phyloP scores from a whole-genome alignment of 768 basidiomycete genomes.

The Suillus tomentosus region DNA sequence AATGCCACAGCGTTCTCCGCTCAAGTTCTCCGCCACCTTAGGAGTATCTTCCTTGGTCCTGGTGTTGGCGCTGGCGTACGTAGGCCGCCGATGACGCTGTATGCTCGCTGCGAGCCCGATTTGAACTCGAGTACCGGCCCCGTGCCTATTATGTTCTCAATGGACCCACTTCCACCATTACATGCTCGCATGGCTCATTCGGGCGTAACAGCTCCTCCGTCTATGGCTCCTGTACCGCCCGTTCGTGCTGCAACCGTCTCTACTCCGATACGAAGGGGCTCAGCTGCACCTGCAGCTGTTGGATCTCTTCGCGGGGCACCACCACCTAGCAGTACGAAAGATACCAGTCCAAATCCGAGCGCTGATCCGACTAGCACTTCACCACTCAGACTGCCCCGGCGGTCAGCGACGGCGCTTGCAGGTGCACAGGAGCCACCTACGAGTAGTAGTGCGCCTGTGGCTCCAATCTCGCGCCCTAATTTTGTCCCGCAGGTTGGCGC shows the following conservation, averaged over 20 bases:
- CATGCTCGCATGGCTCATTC: constrained; percentile 4
- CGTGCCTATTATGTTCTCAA: constrained; percentile 60
- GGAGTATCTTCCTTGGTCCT: constrained; percentile 27
- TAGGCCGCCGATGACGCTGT: constrained; percentile 49
- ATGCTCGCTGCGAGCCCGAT: constrained; percentile 57
- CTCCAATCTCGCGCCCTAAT: constrained; percentile 55
- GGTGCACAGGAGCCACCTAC: constrained; percentile 1
- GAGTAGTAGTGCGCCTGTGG: constrained; percentile 9
- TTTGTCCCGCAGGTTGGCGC: constrained; percentile 61
- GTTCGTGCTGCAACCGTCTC: constrained; percentile 34
- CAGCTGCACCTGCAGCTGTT: not conserved
- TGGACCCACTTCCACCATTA: constrained; percentile 47
- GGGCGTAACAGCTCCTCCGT: not conserved
- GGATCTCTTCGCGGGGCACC: not conserved
- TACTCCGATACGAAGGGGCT: constrained; percentile 29
- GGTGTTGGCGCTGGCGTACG: constrained; percentile 8
- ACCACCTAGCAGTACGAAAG: not conserved
- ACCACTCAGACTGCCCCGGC: constrained; percentile 23
- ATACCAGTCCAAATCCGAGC: not conserved
- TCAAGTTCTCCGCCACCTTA: constrained; percentile 28
- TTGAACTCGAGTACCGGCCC: constrained; percentile 51
- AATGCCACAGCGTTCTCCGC: constrained; percentile 33
- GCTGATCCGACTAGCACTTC: not conserved
- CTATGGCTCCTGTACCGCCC: constrained; percentile 17
- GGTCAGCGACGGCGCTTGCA: constrained; percentile 14